Conservation (phyloP, 345 rosid species). For the Hibiscus tridactylites region DNA sequence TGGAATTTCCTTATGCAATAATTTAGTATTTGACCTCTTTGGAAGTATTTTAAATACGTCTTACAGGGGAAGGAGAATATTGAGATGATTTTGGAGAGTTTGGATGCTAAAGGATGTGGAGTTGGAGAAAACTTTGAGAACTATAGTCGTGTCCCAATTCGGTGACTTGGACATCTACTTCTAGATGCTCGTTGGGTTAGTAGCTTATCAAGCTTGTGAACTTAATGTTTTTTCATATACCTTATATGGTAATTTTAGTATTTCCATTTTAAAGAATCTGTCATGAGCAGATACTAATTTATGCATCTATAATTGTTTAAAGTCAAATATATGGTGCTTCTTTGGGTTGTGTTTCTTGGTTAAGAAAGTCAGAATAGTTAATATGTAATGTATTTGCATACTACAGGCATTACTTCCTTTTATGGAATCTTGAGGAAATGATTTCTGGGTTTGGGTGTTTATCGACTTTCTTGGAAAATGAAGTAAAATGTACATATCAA, state of each 20-base stretch:
- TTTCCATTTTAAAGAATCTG: no score
- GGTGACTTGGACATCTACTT: no score
- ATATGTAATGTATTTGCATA: constrained; percentile 2
- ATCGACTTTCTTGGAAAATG: not conserved
- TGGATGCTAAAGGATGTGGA: no score
- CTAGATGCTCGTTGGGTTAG: no score
- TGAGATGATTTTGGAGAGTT: no score
- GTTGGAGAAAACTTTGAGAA: no score
- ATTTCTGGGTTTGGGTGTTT: not conserved
- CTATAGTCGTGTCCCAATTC: no score
- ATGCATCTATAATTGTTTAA: not conserved
- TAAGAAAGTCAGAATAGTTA: not conserved
- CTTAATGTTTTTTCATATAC: no score
- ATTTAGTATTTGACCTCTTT: not conserved
- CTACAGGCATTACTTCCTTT: constrained; percentile 50
- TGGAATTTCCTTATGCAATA: not conserved
- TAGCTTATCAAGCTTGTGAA: no score
- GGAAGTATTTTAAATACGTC: not conserved
- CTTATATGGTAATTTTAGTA: no score
- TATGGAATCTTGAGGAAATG: constrained; percentile 7
- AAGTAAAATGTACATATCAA: not conserved
- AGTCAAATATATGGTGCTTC: not conserved
- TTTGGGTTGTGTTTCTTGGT: not conserved
- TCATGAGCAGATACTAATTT: no score
- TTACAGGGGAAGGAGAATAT: constrained; percentile 51